These are phyloP conservation scores for Ascochyta viciae-villosae DNA, from an alignment of 2,329 filamentous ascomycete species.

Conservation along the genomic window DNA sequence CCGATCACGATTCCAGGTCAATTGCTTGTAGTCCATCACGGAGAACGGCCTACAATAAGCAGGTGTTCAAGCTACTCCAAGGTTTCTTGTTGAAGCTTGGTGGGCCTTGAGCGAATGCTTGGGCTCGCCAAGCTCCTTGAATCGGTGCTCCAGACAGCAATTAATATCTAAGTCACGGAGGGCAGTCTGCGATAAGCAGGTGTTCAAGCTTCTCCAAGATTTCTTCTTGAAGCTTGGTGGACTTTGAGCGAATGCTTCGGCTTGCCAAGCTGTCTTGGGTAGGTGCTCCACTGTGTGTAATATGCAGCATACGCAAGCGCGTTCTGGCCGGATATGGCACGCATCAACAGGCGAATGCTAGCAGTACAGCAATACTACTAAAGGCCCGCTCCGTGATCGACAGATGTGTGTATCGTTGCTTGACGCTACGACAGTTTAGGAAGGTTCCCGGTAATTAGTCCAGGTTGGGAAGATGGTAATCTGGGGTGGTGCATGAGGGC, in stretches of 20 bases:
- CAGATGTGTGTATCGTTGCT: neutral
- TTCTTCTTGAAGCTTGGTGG: too few species aligned
- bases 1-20: neutral
- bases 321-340: neutral
- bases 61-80: conserved; percentile 16
- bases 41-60: conserved; percentile 15
- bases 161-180: too few species aligned
- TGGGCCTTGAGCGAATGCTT: conserved; percentile 16
- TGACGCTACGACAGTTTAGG: conserved; percentile 9
- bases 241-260: neutral
- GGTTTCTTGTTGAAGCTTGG: conserved; percentile 16
- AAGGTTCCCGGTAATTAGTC: conserved; percentile 13
- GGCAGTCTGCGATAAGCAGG: too few species aligned
- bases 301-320: neutral
- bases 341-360: neutral
- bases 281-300: conserved; percentile 2
- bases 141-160: too few species aligned
- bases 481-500: too few species aligned
- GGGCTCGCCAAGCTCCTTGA: too few species aligned
- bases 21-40: neutral
- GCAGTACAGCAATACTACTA: neutral
- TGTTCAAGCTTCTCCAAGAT: too few species aligned
- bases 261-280: conserved; percentile 17
- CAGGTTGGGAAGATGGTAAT: conserved; percentile 5
- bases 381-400: neutral